These are phyloP conservation scores for Alisma plantagoaquatica DNA, from an alignment of 106 monocot genomes.

Conservation along the genomic window DNA sequence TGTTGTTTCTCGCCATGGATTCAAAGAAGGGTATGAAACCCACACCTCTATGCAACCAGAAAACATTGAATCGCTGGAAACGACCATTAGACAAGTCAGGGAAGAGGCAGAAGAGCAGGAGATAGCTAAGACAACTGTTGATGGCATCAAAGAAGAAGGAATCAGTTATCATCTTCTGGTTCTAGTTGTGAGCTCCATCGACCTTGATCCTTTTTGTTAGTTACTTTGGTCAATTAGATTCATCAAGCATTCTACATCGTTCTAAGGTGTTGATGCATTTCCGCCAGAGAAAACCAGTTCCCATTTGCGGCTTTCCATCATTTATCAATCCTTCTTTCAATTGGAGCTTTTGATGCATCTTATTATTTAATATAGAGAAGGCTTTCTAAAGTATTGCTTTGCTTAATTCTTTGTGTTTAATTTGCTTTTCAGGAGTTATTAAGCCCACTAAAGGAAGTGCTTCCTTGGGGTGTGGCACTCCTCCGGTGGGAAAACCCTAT, in stretches of 20 bases:
- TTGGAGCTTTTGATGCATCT: no score
- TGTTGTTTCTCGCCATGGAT: not conserved
- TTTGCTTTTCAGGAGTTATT: constrained; percentile 41
- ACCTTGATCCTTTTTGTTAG: no score
- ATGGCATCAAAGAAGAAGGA: constrained; percentile 72
- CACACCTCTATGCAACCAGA: constrained; percentile 18
- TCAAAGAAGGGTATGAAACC: constrained; percentile 26
- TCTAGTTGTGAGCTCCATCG: constrained; percentile 32
- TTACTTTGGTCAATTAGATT: no score
- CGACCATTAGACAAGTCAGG: constrained; percentile 51
- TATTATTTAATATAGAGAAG: no score
- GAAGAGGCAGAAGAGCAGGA: constrained; percentile 49
- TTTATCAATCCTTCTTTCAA: no score
- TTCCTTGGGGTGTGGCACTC: constrained; percentile 22
- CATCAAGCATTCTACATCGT: no score
- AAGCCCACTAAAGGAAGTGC: constrained; percentile 33
- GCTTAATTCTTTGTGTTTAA: no score
- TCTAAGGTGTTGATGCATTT: no score
- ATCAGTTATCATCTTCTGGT: constrained; percentile 53
- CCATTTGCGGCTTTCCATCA: no score
- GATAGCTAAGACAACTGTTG: constrained; percentile 45
- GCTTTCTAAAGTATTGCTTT: no score
- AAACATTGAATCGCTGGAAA: constrained; percentile 43
- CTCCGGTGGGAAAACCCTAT: constrained; percentile 59
- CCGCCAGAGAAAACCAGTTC: no score